phyloP scores from a whole-genome alignment of 495 filamentous ascomycete species.

The Polyplosphaeria fusca region DNA sequence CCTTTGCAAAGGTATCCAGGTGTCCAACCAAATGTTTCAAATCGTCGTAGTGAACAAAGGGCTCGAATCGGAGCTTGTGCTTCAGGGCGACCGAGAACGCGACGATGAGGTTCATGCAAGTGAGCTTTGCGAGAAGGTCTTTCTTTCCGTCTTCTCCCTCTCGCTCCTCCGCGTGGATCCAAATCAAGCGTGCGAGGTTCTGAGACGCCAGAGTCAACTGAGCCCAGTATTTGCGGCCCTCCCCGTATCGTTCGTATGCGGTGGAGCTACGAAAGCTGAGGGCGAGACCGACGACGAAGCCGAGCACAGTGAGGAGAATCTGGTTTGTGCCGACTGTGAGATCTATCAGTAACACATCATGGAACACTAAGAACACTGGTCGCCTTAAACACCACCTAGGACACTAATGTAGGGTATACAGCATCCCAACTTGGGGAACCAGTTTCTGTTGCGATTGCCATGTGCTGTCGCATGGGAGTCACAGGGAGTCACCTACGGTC shows the following conservation, averaged over 20 bases:
- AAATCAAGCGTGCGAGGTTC: conserved; percentile 72
- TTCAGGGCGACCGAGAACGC: conserved; percentile 75
- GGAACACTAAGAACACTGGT: no score
- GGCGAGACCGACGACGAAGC: conserved; percentile 84
- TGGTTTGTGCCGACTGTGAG: conserved; percentile 56
- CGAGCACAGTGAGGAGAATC: conserved; percentile 75
- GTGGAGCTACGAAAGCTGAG: conserved; percentile 81
- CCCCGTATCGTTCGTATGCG: conserved; percentile 75
- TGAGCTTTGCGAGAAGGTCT: conserved; percentile 70
- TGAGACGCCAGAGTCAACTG: conserved; percentile 68
- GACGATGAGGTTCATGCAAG: conserved; percentile 75
- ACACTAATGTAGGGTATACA: no score
- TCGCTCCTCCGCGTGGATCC: conserved; percentile 69
- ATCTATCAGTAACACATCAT: no score
- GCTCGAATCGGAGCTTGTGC: conserved; percentile 85
- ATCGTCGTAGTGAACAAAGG: conserved; percentile 72
- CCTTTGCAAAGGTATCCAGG: conserved; percentile 67
- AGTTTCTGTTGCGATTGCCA: no score
- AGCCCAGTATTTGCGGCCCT: conserved; percentile 76
- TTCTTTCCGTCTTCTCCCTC: conserved; percentile 60
- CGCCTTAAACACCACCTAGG: no score
- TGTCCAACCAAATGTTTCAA: conserved; percentile 56
- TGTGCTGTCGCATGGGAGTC: no score
- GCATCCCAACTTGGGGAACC: no score
- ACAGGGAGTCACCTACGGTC: conserved; percentile 43